phyloP scores from a whole-genome alignment of 345 rosid genomes.

The Sisymbrium altissimum region DNA sequence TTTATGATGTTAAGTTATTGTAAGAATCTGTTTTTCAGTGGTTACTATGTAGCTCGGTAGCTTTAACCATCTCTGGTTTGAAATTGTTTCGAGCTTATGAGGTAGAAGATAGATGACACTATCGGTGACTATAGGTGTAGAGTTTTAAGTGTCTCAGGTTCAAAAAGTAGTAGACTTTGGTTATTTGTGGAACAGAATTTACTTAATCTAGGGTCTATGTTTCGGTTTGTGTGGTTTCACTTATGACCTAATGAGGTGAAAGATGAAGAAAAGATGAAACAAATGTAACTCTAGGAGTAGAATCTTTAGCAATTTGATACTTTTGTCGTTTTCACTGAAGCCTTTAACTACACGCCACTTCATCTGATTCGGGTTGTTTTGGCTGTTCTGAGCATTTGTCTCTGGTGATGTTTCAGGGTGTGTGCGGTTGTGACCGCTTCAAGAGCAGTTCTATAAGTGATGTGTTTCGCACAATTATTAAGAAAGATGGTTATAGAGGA shows the following conservation, averaged over 20 bases:
- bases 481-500: slow-evolving; percentile 85
- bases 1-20: neutral
- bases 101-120: neutral
- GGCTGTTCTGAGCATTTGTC: neutral
- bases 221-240: neutral
- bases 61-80: neutral
- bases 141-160: neutral
- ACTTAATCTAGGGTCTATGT: neutral
- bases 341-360: neutral
- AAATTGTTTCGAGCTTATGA: neutral
- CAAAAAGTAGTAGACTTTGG: too few relatives aligned
- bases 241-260: too few relatives aligned
- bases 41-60: neutral
- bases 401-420: slow-evolving; percentile 57
- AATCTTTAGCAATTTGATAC: neutral
- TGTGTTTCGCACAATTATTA: slow-evolving; percentile 59
- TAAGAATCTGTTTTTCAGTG: neutral
- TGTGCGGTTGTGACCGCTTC: slow-evolving; percentile 94
- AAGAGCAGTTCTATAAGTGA: slow-evolving; percentile 62
- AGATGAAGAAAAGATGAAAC: too few relatives aligned
- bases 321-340: neutral
- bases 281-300: neutral
- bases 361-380: neutral
- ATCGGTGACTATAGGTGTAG: neutral
- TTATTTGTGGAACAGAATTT: neutral